Evolutionary conservation across 257 asterid species (phyloP).

Genomic region (Thymus quinquecostatus): DNA sequence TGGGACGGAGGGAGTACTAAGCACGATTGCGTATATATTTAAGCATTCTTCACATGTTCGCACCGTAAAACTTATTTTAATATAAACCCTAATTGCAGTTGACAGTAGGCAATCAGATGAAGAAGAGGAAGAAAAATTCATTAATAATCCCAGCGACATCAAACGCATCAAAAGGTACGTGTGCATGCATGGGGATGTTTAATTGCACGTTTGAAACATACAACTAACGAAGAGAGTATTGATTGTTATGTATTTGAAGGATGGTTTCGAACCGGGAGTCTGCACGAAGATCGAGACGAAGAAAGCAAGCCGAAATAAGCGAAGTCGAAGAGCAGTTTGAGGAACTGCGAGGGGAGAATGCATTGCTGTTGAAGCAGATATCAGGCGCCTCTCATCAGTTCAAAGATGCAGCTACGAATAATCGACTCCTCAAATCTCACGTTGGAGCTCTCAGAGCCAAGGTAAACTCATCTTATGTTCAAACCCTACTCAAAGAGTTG

Average conservation of each 20-base stretch:
- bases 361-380: conserved; percentile 57
- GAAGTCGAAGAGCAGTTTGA: conserved; percentile 84
- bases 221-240: no score
- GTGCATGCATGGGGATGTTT: neutral
- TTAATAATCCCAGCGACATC: conserved; percentile 39
- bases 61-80: no score
- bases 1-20: no score
- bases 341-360: conserved; percentile 55
- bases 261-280: conserved; percentile 81
- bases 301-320: conserved; percentile 72
- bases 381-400: conserved; percentile 56
- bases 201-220: no score
- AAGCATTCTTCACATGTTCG: no score
- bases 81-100: conserved; percentile 32
- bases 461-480: conserved; percentile 34
- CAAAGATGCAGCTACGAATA: conserved; percentile 66
- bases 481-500: no score
- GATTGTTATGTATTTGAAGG: conserved; percentile 40
- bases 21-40: no score
- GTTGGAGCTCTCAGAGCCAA: conserved; percentile 88
- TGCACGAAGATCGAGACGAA: conserved; percentile 78
- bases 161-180: conserved; percentile 60
- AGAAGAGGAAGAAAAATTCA: conserved; percentile 38
- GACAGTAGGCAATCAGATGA: conserved; percentile 72
- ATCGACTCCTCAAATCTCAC: conserved; percentile 74